A percentile compares a stretch with the other conserved stretches of the same genome.
Conservation (phyloP, 768 basidiomycete species). For the Suillus subaureus region DNA sequence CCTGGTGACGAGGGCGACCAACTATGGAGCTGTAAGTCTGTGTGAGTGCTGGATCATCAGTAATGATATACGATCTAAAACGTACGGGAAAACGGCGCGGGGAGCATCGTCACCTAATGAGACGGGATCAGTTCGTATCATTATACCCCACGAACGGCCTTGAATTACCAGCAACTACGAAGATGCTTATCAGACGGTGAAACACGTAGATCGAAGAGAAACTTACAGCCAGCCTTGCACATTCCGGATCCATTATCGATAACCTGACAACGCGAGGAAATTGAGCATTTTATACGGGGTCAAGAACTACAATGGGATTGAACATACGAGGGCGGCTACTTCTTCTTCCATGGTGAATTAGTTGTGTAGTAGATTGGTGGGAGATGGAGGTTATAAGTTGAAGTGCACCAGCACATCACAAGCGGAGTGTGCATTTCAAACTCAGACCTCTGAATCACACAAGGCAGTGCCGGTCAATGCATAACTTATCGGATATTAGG, state of each 20-base stretch:
- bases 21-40: slow-evolving; percentile 72
- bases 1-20: slow-evolving; percentile 91
- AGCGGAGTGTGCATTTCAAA: slow-evolving; percentile 7
- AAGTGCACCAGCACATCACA: not conserved
- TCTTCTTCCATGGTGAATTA: slow-evolving; percentile 60
- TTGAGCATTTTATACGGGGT: slow-evolving; percentile 9
- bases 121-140: slow-evolving; percentile 11
- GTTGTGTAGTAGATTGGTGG: slow-evolving; percentile 24
- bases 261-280: slow-evolving; percentile 48
- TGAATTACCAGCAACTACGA: slow-evolving; percentile 61
- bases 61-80: slow-evolving; percentile 23
- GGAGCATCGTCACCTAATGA: slow-evolving; percentile 82
- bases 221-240: slow-evolving; percentile 99
- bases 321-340: slow-evolving; percentile 55
- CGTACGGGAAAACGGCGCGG: slow-evolving; percentile 94
- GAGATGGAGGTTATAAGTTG: slow-evolving; percentile 17
- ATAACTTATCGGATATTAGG: not conserved
- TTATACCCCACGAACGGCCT: not conserved
- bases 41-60: not conserved
- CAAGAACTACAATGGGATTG: not conserved
- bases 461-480: not conserved
- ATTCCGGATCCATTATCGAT: slow-evolving; percentile 97
- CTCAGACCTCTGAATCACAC: slow-evolving; percentile 1
- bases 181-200: slow-evolving; percentile 23
- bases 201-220: slow-evolving; percentile 12